Conservation (phyloP, 257 asterid genomes). For the Marsdenia floribunda region DNA sequence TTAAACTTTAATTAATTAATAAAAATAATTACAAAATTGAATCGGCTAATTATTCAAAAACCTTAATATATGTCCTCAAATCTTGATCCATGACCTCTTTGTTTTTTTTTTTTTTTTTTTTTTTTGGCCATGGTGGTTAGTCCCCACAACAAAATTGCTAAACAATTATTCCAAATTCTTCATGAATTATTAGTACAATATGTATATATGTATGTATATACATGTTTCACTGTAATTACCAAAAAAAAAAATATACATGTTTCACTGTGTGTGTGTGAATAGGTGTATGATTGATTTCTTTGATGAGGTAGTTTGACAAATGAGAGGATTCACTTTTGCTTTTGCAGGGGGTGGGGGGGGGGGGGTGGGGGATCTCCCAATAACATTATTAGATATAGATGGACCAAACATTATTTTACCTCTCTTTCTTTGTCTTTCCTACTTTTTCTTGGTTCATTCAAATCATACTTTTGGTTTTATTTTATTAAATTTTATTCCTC, state of each 20-base stretch:
- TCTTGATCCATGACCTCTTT: not conserved
- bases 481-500: not conserved
- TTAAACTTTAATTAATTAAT: too few relatives aligned
- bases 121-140: not conserved
- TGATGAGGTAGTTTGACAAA: slow-evolving; percentile 23
- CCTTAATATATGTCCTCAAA: not conserved
- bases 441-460: slow-evolving; percentile 15
- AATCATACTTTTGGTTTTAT: slow-evolving; percentile 18
- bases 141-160: not conserved
- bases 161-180: too few relatives aligned
- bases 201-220: not conserved
- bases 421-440: not conserved
- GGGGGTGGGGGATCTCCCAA: slow-evolving; percentile 6
- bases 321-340: slow-evolving; percentile 16
- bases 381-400: slow-evolving; percentile 15
- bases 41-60: too few relatives aligned
- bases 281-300: slow-evolving; percentile 19
- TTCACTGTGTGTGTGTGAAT: too few relatives aligned
- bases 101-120: not conserved
- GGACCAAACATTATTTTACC: slow-evolving; percentile 13
- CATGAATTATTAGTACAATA: too few relatives aligned
- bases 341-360: slow-evolving; percentile 9
- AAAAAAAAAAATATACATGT: too few relatives aligned
- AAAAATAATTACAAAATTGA: too few relatives aligned
- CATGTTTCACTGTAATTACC: too few relatives aligned